Percentiles rank a stretch among this genome's conserved stretches.
Evolutionary conservation across 2,329 filamentous ascomycete genomes (phyloP).

Genomic region (Penicillium sp.): DNA sequence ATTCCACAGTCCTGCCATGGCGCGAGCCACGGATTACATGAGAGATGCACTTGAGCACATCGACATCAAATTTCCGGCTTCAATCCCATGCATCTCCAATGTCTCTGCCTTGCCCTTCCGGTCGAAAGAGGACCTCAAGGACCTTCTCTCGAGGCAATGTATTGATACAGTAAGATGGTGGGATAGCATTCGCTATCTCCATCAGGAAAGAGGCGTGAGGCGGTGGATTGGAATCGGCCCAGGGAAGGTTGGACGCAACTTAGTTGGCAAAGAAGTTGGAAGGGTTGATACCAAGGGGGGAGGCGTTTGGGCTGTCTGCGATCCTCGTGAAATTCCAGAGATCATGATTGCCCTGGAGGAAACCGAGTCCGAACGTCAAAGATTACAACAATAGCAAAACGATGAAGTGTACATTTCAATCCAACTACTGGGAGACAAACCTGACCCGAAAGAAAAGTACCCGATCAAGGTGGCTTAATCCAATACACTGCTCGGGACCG

Average conservation of each 20-base stretch:
- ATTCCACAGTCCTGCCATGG: slow-evolving; percentile 92
- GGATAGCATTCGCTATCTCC: slow-evolving; percentile 86
- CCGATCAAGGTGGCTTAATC: too few species aligned
- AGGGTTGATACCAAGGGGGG: slow-evolving; percentile 80
- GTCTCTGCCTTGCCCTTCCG: slow-evolving; percentile 77
- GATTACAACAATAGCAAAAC: neutral
- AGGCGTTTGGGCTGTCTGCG: slow-evolving; percentile 88
- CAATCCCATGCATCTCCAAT: slow-evolving; percentile 81
- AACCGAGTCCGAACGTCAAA: slow-evolving; percentile 51
- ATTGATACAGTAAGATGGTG: slow-evolving; percentile 95
- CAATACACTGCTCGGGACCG: too few species aligned
- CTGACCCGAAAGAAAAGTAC: too few species aligned
- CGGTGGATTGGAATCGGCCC: slow-evolving; percentile 92
- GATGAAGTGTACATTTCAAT: neutral
- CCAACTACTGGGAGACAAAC: too few species aligned
- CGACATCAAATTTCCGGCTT: slow-evolving; percentile 72
- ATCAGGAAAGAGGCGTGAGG: slow-evolving; percentile 77
- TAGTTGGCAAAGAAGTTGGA: slow-evolving; percentile 93
- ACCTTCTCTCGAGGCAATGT: slow-evolving; percentile 76
- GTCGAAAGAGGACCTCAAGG: slow-evolving; percentile 72
- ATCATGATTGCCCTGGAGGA: slow-evolving; percentile 66
- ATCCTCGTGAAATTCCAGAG: slow-evolving; percentile 74
- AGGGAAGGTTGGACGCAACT: slow-evolving; percentile 87
- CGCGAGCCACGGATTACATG: slow-evolving; percentile 77
- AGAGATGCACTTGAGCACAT: slow-evolving; percentile 64